Conservation (phyloP, 495 filamentous ascomycete species). For the Letharia columbiana region DNA sequence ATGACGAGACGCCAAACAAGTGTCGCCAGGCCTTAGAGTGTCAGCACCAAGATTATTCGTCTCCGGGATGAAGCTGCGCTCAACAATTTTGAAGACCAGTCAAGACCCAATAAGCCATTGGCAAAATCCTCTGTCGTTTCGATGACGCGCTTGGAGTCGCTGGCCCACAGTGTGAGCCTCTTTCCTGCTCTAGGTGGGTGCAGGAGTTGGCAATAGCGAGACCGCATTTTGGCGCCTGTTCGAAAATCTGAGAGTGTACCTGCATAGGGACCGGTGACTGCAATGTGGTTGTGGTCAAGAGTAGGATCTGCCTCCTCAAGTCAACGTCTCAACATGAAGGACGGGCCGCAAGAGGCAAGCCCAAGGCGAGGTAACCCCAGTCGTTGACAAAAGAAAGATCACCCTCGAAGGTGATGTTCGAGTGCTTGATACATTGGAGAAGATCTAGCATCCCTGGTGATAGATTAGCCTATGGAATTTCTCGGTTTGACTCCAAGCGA, state of each 20-base stretch:
- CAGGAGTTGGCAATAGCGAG: not conserved
- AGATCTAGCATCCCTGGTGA: not conserved
- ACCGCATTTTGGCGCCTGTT: not conserved
- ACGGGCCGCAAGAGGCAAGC: not conserved
- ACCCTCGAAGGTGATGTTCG: not conserved
- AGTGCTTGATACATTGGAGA: not conserved
- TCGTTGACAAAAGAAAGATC: not conserved
- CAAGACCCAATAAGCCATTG: not conserved
- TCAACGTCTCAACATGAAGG: not conserved
- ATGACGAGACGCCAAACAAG: not conserved
- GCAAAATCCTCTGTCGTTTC: not conserved
- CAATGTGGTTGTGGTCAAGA: not conserved
- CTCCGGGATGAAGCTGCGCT: not conserved
- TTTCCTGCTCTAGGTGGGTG: too few relatives aligned
- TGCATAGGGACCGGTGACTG: not conserved
- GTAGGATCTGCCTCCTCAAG: not conserved
- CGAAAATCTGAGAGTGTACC: not conserved
- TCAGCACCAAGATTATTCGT: not conserved
- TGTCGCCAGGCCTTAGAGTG: not conserved
- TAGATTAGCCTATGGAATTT: not conserved
- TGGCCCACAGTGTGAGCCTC: not conserved
- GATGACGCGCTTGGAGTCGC: not conserved
- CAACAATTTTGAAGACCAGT: not conserved
- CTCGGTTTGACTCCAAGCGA: not conserved
- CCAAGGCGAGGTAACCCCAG: not conserved